A percentile compares a stretch with the other conserved stretches of the same genome.
phyloP scores from a whole-genome alignment of 1,284 basidiomycete genomes.

The Tremellales sp. region DNA sequence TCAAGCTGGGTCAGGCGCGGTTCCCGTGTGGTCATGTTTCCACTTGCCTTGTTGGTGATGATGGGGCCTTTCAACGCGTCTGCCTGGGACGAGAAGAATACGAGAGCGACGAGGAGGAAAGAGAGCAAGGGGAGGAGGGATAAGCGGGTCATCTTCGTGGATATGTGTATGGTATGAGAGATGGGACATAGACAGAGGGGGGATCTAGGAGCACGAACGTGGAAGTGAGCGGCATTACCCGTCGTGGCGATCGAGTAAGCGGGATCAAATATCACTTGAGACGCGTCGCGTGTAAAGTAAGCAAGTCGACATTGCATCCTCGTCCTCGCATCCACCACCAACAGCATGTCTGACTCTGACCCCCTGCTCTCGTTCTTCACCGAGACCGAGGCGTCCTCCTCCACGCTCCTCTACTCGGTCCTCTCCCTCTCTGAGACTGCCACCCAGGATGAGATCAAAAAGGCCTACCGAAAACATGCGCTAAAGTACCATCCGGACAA shows the following conservation, averaged over 20 bases:
- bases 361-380: conserved; percentile 75
- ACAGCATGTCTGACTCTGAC: conserved; percentile 59
- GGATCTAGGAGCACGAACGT: no score
- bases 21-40: neutral
- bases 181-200: no score
- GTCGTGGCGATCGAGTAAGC: no score
- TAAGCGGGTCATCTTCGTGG: conserved; percentile 51
- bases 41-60: conserved; percentile 68
- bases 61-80: conserved; percentile 57
- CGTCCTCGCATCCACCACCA: no score
- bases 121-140: conserved; percentile 62
- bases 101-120: conserved; percentile 61
- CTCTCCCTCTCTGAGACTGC: conserved; percentile 59
- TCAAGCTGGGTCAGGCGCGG: neutral
- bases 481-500: conserved; percentile 85
- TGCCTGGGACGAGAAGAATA: conserved; percentile 45
- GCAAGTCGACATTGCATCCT: no score
- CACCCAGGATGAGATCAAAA: conserved; percentile 65
- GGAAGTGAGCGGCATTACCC: no score
- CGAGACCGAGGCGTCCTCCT: conserved; percentile 52
- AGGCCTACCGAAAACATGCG: conserved; percentile 77
- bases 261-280: no score
- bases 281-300: no score
- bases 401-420: conserved; percentile 61
- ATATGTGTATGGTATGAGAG: neutral